Base-by-base conservation (phyloP, 805 yeast genomes). In the Pichia cabralensis region DNA sequence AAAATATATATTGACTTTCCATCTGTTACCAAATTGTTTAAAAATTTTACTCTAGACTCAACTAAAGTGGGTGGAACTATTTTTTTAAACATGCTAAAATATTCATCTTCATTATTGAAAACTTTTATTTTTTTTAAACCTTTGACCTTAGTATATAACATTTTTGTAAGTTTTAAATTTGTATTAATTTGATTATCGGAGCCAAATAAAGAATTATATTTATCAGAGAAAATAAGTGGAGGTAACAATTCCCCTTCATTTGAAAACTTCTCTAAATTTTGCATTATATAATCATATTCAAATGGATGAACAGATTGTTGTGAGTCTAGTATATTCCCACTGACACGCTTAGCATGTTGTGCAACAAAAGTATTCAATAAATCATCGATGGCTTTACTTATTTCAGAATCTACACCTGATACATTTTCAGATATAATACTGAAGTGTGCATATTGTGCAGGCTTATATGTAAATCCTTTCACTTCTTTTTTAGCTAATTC, bases 1-100 rank as follows among this genome's bases (percentile, higher is more conserved):
- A 45, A 46, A 15, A 43, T 28, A 31, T 36, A 52, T 8, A 52
- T 15, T 6, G 35, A 33, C 8, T 38, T 37, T 8, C 53, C 53
- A 41, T 52, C 56, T 6, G 53, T 49, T 7, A 52, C 38, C 3
- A 50, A 17, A 3, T 38, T 34, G 18, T 50, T 50, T 20, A 52
- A 31, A 31, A 44, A 41, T 9, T 33, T 22, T 2, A 50, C 25
- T 28, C 55, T 38, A 7, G 33, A 26, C 6, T 24, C 17, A 18
- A 43, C 43, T 17, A 38, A 13, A 17, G 30, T 30, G 8, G 33
- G 33, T 18, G 50, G 47, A 10, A 48, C 36, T 6, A 50, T 33
- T 16, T 36, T 39, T 9, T 42, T 39, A 26, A 50, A 46, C 20
- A 28, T 20, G 1, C 32, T 28, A 19, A 35, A 29, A 30, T 52